Evolutionary conservation across 768 basidiomycete genomes (phyloP).

Genomic region (Suillus hirtellus): DNA sequence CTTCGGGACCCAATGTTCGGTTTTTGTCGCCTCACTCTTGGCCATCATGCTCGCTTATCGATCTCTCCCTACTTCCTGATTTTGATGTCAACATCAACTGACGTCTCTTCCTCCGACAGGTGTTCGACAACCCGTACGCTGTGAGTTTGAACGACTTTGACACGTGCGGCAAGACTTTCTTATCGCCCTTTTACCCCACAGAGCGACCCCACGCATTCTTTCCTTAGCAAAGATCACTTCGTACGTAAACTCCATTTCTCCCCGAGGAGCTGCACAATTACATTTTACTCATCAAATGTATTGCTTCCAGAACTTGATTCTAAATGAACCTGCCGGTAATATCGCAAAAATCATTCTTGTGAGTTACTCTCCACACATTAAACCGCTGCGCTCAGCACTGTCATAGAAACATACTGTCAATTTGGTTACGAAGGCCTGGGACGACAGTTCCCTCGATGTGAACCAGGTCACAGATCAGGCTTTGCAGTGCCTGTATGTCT

Average conservation of each 20-base stretch:
- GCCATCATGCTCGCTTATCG: not conserved
- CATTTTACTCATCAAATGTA: not conserved
- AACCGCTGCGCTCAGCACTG: not conserved
- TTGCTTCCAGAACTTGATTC: conserved; percentile 58
- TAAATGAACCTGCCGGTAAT: conserved; percentile 82
- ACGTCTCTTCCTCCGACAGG: conserved; percentile 24
- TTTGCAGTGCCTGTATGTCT: conserved; percentile 61
- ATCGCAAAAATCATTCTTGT: conserved; percentile 71
- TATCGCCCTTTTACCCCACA: conserved; percentile 30
- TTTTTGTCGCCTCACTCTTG: not conserved
- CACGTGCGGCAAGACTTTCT: conserved; percentile 8
- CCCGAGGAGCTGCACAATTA: conserved; percentile 12
- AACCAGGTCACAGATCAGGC: conserved; percentile 60
- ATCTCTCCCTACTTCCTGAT: not conserved
- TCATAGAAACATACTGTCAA: conserved; percentile 61
- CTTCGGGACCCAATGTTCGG: not conserved
- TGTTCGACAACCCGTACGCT: conserved; percentile 82
- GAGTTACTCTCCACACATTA: conserved; percentile 23
- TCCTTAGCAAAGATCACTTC: conserved; percentile 88
- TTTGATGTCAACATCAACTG: not conserved
- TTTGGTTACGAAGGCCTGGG: conserved; percentile 80
- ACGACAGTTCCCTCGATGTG: conserved; percentile 62
- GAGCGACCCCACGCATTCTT: conserved; percentile 88
- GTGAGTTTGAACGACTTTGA: conserved; percentile 41
- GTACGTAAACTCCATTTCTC: conserved; percentile 42